Evolutionary conservation across 176 grass and related monocot species (phyloP), one percentile per base, ranked within the genome.

Genomic region (Canna indica): DNA sequence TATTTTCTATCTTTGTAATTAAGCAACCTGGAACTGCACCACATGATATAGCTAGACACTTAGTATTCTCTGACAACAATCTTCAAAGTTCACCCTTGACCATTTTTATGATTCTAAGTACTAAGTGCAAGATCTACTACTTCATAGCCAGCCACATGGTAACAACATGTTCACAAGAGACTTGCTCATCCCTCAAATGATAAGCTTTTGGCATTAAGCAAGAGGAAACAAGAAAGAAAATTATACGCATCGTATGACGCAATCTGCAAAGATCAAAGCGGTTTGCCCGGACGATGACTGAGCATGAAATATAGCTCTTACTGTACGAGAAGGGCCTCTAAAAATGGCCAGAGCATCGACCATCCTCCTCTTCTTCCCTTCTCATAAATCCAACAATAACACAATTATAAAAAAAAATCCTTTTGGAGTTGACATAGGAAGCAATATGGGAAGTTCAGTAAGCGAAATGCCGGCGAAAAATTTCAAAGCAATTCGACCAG

Each of bases 381-480:
- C 83, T 83, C 79, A 33, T 6, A 81, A 34, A 41, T 15, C 34
- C 58, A 30, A 20, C 14, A 38, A 71, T 20, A 47, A 22, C 11
- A 1, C 13, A 70, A 2, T 32, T 47, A 47, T n/a, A 28, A 66
- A 1, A n/a, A n/a, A n/a, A 62, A n/a, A n/a, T 78, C 0, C 0
- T 32, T 61, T 14, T 64, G 8, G 11, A 11, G 0, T 29, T 4
- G 39, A 39, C 29, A 17, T 76, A 73, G 11, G 36, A 33, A 4
- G 18, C 54, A 7, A 82, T 86, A 36, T 64, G 77, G 57, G 70
- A 88, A 78, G 73, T 25, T 78, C 12, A 62, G 81, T 86, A 84
- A 81, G 75, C 61, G 38, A 69, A 44, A 59, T 73, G 76, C n/a
- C 61, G 28, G 62, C 39, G 31, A 29, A 34, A 82, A 83, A 67